phyloP scores from a whole-genome alignment of 345 rosid species.

The Brassica carinata region DNA sequence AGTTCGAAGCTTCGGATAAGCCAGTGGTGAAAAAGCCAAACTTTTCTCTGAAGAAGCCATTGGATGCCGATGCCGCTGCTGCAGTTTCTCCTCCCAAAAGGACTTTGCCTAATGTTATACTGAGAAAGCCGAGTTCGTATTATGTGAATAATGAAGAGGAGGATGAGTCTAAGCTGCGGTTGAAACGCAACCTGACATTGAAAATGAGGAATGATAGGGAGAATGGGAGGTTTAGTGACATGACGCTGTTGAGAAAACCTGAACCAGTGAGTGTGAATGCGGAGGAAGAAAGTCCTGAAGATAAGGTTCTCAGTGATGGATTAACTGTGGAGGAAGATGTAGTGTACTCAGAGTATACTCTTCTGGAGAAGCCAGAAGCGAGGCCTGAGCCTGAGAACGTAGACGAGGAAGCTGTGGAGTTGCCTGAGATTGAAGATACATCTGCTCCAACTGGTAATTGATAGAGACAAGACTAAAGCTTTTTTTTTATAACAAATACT shows the following conservation, averaged over 20 bases:
- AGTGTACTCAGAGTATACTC: conserved; percentile 48
- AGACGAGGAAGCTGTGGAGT: conserved; percentile 31
- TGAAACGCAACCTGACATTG: conserved; percentile 68
- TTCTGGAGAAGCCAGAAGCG: conserved; percentile 55
- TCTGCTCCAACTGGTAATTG: conserved; percentile 21
- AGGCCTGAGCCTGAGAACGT: conserved; percentile 28
- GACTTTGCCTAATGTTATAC: conserved; percentile 74
- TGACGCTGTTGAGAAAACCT: conserved; percentile 74
- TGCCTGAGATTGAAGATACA: conserved; percentile 27
- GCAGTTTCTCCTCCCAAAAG: conserved; percentile 36
- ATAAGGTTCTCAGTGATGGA: conserved; percentile 18
- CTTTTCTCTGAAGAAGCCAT: conserved; percentile 42
- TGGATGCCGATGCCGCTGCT: conserved; percentile 26
- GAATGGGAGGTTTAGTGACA: conserved; percentile 75
- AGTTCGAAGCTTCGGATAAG: conserved; percentile 50
- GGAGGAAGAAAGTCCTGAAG: conserved; percentile 36
- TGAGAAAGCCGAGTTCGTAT: conserved; percentile 71
- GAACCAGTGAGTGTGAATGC: conserved; percentile 39
- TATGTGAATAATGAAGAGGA: conserved; percentile 59
- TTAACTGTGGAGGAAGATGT: conserved; percentile 23
- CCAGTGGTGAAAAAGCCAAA: conserved; percentile 53
- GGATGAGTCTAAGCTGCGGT: conserved; percentile 58
- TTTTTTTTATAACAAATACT: not conserved
- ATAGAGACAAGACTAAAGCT: conserved; percentile 9
- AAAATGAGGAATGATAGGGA: conserved; percentile 56